Conservation (phyloP, 1,284 basidiomycete species). For the Fomes fomentarius region DNA sequence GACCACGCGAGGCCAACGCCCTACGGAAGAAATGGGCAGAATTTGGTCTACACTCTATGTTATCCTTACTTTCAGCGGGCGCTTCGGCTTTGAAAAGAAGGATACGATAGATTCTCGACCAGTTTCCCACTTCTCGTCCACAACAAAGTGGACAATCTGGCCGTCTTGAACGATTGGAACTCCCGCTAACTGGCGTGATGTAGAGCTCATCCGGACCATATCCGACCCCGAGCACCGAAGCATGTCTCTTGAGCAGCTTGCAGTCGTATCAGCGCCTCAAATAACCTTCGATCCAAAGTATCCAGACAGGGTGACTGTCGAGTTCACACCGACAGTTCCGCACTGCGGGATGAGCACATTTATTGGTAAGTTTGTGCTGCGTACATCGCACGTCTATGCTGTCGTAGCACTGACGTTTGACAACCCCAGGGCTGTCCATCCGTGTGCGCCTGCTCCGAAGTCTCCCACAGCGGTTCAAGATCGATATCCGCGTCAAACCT, state of each 20-base stretch:
- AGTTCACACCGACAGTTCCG: conserved; percentile 97
- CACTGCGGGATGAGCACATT: conserved; percentile 98
- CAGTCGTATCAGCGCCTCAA: conserved; percentile 91
- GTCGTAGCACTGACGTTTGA: neutral
- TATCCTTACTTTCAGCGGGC: no score
- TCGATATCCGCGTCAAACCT: conserved; percentile 92
- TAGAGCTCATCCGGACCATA: conserved; percentile 91
- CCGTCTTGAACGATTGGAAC: no score
- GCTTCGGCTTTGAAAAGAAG: no score
- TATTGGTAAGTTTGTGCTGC: conserved; percentile 67
- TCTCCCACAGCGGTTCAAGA: conserved; percentile 91
- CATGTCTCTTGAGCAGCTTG: conserved; percentile 92
- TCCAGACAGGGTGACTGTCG: conserved; percentile 76
- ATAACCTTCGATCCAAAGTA: conserved; percentile 64
- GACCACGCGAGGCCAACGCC: no score
- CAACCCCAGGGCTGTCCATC: conserved; percentile 78
- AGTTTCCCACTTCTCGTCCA: no score
- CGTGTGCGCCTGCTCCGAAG: conserved; percentile 90
- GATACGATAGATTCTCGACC: no score
- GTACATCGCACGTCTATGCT: neutral
- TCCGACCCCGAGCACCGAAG: conserved; percentile 98
- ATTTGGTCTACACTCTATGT: no score
- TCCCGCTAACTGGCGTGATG: no score
- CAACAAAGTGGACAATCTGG: no score
- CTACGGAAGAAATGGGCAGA: no score